Evolutionary conservation across 225 moss, liverwort and hornwort species (phyloP).

Genomic region (Bryoerythrophyllum caledonicum): DNA sequence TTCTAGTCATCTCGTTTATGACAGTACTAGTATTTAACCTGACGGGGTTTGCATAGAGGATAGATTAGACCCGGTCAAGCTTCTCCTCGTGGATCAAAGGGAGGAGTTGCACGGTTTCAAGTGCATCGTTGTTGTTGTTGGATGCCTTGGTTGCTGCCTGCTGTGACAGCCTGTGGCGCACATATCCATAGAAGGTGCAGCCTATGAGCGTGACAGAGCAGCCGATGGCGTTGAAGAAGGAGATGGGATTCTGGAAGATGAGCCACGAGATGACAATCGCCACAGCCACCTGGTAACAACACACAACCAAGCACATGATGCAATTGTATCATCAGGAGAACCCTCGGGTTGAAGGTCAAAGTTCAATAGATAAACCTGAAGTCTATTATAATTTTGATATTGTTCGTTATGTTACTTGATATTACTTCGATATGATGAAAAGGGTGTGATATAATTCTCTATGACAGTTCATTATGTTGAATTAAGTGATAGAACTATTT

Average conservation of each 20-base stretch:
- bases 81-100: constrained; percentile 44
- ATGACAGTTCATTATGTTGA: no score
- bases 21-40: neutral
- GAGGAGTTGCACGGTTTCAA: constrained; percentile 43
- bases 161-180: constrained; percentile 60
- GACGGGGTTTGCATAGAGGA: constrained; percentile 7
- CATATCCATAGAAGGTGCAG: constrained; percentile 82
- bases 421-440: no score
- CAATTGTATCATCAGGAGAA: neutral
- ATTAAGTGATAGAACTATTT: no score
- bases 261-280: constrained; percentile 80
- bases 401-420: no score
- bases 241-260: constrained; percentile 77
- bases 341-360: no score
- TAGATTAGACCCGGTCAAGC: constrained; percentile 28
- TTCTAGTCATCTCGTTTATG: neutral
- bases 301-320: neutral
- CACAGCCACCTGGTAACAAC: constrained; percentile 65
- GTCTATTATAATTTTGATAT: no score
- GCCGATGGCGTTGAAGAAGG: constrained; percentile 69
- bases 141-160: constrained; percentile 31
- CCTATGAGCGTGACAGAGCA: constrained; percentile 67
- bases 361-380: neutral
- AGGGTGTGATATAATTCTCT: no score
- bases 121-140: neutral